Base-by-base conservation (phyloP, 352 stramenopile species). In the Globisporangium acanthophoron region DNA sequence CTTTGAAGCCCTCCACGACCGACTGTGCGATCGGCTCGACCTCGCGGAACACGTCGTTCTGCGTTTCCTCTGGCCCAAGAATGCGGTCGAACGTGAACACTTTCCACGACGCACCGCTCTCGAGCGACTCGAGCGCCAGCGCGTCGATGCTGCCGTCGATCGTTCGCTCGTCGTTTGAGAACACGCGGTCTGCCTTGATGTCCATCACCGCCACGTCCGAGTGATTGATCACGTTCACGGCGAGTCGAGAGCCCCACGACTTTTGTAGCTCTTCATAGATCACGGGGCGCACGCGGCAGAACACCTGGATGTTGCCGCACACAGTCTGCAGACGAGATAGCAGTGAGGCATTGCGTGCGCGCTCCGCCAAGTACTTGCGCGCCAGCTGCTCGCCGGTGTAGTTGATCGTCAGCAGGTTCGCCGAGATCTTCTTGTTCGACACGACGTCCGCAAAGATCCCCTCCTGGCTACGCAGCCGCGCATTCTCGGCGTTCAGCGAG, bases 21-120 rank as follows among this genome's bases (percentile, higher is more conserved):
- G 91, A 98, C 50, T 98, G 86, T 3, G 94, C 95, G 40, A 99
- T 87, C 7, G 94, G 94, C 61, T 98, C 93, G 12, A 99, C 94
- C 68, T 99, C 95, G 40, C 94, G 82, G 68, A 98, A 99, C 18
- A 99, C 88, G 61, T 97, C 88, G 43, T 90, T 77, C 69, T 99
- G 96, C 13, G 75, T 92, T 59, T 96, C 83, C 55, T 97, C 85
- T 0, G 91, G 91, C 20, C 93, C 90, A 68, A 98, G 96, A 20
- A 99, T 97, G 35, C 96, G 88, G 72, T 99, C 97, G 71, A 99
- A 99, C 1, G 90, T 95, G 64, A 98, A 99, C 31, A 92, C 90
- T 71, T 98, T 98, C 92, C 94, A 98, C 52, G 76, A 74, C 8
- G 76, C 83, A 35, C 69, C 73, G 40, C 62, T 71, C 55, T 86